These are phyloP conservation scores for Alternaria sp. DNA, from an alignment of 2,329 filamentous ascomycete genomes.

Conservation along the genomic window DNA sequence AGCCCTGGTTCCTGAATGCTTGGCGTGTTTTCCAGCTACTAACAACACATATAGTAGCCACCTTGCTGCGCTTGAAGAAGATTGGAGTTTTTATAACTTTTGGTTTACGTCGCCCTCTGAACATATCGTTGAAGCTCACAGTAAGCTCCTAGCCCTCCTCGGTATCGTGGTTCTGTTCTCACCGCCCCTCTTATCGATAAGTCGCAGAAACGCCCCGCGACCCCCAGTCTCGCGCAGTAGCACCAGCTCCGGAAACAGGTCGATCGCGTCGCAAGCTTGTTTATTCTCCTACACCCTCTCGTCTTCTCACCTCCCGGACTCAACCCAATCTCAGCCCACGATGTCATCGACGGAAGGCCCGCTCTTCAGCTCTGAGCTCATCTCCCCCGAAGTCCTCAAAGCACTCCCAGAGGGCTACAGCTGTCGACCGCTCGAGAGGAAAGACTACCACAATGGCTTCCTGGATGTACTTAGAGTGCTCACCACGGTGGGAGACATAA, in stretches of 20 bases:
- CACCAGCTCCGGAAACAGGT: not conserved
- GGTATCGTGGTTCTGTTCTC: slow-evolving; percentile 10
- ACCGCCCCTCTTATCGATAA: slow-evolving; percentile 40
- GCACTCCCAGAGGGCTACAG: slow-evolving; percentile 82
- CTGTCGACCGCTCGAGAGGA: slow-evolving; percentile 78
- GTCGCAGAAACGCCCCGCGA: slow-evolving; percentile 10
- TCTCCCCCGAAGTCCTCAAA: slow-evolving; percentile 76
- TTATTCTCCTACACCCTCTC: not conserved
- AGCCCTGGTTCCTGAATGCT: slow-evolving; percentile 17
- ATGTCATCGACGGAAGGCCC: slow-evolving; percentile 52
- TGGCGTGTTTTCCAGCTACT: slow-evolving; percentile 2
- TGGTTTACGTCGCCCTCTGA: too few species aligned
- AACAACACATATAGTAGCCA: not conserved
- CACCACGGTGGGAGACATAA: slow-evolving; percentile 90
- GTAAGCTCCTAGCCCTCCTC: not conserved
- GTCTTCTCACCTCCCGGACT: not conserved
- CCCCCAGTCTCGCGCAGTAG: not conserved
- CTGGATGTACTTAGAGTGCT: slow-evolving; percentile 90
- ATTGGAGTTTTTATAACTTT: not conserved
- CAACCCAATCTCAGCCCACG: not conserved
- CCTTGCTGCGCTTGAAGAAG: not conserved
- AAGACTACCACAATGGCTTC: slow-evolving; percentile 83
- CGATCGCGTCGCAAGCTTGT: not conserved
- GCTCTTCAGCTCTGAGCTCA: slow-evolving; percentile 79
- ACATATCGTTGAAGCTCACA: not conserved